A percentile compares a stretch with the other conserved stretches of the same genome.
These are phyloP conservation scores for Lavandula angustifolia DNA, from an alignment of 257 asterid genomes.

Conservation along the genomic window DNA sequence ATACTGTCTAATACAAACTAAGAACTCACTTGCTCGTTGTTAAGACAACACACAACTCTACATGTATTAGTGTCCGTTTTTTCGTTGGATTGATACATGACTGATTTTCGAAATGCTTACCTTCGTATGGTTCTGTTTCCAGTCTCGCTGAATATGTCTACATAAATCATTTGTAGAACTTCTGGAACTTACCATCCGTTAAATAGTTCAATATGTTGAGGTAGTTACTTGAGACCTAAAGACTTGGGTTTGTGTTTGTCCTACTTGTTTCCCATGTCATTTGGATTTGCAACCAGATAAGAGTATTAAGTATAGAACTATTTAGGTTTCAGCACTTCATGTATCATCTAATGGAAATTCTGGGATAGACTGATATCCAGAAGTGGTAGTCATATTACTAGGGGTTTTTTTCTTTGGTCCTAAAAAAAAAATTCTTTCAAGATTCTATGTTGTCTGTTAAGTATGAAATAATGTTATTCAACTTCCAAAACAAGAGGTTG, in stretches of 20 bases:
- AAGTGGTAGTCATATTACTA: no score
- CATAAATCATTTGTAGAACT: background rate
- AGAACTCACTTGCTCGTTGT: background rate
- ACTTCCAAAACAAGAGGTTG: background rate
- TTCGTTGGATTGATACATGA: background rate
- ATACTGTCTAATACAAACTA: background rate
- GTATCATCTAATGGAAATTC: background rate
- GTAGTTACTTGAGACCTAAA: background rate
- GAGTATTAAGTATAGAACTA: background rate
- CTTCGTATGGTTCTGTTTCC: background rate
- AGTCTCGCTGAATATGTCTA: background rate
- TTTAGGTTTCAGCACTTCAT: background rate
- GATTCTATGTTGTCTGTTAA: background rate
- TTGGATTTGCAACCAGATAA: no score
- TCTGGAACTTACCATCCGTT: background rate
- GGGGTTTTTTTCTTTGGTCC: no score
- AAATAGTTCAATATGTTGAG: background rate
- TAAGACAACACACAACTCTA: background rate
- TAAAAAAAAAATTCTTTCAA: background rate
- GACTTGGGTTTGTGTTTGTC: background rate
- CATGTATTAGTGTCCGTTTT: background rate
- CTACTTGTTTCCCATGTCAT: background rate
- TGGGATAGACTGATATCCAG: no score
- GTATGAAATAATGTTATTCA: no score
- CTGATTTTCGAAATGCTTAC: conserved; percentile 1